Conservation (phyloP, 1,139 yeast genomes). For the Kurtzmaniella quercitrusa region DNA sequence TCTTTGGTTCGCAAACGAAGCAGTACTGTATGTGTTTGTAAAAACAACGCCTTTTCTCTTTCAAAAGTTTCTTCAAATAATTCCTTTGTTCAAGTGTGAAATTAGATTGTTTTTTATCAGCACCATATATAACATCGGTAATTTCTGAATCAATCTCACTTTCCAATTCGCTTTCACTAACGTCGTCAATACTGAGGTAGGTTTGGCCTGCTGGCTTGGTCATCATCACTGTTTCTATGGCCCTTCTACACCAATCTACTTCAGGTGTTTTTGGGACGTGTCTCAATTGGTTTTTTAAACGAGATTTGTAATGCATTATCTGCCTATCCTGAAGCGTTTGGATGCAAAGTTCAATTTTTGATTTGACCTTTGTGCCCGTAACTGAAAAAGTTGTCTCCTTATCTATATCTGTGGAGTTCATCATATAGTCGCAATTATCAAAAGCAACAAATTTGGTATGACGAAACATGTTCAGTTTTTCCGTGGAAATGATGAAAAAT, state of each 20-base stretch:
- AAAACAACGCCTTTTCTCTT: slow-evolving; percentile 17
- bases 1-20: slow-evolving; percentile 17
- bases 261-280: slow-evolving; percentile 7
- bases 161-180: slow-evolving; percentile 7
- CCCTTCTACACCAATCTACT: slow-evolving; percentile 2
- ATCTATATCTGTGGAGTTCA: slow-evolving; percentile 5
- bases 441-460: slow-evolving; percentile 17
- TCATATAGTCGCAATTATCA: slow-evolving; percentile 20
- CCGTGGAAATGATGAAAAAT: background rate
- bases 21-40: slow-evolving; percentile 30
- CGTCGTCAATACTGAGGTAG: slow-evolving; percentile 9
- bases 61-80: slow-evolving; percentile 14
- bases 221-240: background rate
- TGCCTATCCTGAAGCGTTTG: slow-evolving; percentile 14
- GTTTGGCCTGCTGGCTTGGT: slow-evolving; percentile 11
- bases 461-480: background rate
- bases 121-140: background rate
- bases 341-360: slow-evolving; percentile 12
- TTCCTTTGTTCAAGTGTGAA: slow-evolving; percentile 2
- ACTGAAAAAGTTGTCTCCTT: background rate
- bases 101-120: background rate
- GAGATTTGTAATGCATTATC: slow-evolving; percentile 9
- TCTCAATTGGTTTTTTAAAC: slow-evolving; percentile 4
- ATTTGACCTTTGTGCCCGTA: slow-evolving; percentile 6
- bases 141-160: slow-evolving; percentile 2